Percentiles rank a stretch among this genome's conserved stretches.
These are phyloP conservation scores for Torulaspora delbrueckii DNA, from an alignment of 805 yeast genomes.

Conservation along the genomic window DNA sequence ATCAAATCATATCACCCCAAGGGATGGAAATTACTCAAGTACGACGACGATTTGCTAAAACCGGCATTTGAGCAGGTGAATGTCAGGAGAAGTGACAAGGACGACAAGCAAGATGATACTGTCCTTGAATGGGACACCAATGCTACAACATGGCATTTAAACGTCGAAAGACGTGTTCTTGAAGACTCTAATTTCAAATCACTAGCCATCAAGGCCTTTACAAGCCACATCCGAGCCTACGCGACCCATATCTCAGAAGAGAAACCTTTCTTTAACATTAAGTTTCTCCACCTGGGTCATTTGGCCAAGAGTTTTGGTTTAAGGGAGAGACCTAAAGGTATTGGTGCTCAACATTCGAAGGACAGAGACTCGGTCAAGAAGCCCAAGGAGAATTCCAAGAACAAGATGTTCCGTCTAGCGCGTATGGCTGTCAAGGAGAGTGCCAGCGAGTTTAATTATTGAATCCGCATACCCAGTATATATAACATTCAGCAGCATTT, in stretches of 20 bases:
- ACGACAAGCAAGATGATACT: constrained; percentile 36
- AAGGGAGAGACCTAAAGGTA: constrained; percentile 86
- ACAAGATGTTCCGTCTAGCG: constrained; percentile 73
- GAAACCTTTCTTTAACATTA: constrained; percentile 74
- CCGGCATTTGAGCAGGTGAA: constrained; percentile 33
- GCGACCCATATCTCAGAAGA: constrained; percentile 88
- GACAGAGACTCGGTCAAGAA: constrained; percentile 26
- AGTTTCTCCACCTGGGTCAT: constrained; percentile 86
- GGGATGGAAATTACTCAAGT: constrained; percentile 48
- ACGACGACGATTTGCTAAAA: constrained; percentile 41
- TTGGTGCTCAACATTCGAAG: constrained; percentile 43
- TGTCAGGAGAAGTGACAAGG: constrained; percentile 35
- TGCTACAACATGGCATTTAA: constrained; percentile 95
- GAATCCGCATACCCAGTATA: background rate
- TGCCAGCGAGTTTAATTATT: constrained; percentile 68
- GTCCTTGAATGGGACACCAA: constrained; percentile 73
- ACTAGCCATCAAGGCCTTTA: constrained; percentile 73
- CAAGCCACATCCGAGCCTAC: constrained; percentile 89
- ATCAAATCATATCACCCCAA: constrained; percentile 53
- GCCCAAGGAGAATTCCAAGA: constrained; percentile 47
- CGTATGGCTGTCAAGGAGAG: constrained; percentile 57
- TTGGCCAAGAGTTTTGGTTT: constrained; percentile 91
- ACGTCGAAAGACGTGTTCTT: constrained; percentile 81
- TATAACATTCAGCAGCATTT: background rate
- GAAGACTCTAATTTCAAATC: constrained; percentile 58